A percentile compares a stretch with the other conserved stretches of the same genome.
phyloP scores from a whole-genome alignment of 257 asterid species.

The Jaltomata sinuosa region DNA sequence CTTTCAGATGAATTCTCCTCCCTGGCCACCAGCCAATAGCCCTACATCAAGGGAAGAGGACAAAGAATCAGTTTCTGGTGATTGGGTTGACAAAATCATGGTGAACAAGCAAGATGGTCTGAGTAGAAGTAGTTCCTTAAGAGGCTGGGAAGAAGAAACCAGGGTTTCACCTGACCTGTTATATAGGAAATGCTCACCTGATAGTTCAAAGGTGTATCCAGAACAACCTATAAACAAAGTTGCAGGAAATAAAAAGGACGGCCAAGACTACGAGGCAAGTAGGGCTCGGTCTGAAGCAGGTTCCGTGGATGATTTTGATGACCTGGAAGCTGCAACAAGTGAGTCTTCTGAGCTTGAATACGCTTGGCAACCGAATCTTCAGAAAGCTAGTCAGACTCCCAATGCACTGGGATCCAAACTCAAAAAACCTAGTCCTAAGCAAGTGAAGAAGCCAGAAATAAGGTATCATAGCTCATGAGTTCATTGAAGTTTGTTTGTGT shows the following conservation, averaged over 20 bases:
- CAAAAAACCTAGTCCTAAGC: constrained; percentile 42
- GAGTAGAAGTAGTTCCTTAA: constrained; percentile 7
- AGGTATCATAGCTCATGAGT: constrained; percentile 26
- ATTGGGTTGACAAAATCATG: constrained; percentile 49
- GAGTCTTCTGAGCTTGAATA: constrained; percentile 66
- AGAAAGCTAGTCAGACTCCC: constrained; percentile 25
- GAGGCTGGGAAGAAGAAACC: constrained; percentile 18
- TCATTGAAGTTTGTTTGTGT: background rate
- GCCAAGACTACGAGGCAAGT: constrained; percentile 28
- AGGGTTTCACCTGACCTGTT: constrained; percentile 19
- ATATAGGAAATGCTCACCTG: constrained; percentile 15
- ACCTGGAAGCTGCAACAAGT: constrained; percentile 51
- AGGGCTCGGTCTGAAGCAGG: constrained; percentile 7
- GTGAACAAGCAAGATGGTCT: constrained; percentile 27
- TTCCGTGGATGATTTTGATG: constrained; percentile 34
- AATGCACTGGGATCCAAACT: constrained; percentile 32
- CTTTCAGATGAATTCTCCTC: constrained; percentile 30
- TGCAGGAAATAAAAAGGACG: constrained; percentile 24
- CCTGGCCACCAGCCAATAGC: constrained; percentile 31
- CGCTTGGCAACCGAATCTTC: constrained; percentile 27
- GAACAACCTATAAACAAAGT: constrained; percentile 4
- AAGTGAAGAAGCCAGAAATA: constrained; percentile 32
- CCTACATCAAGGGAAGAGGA: constrained; percentile 33
- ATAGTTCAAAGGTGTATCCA: constrained; percentile 4
- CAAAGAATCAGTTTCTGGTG: constrained; percentile 27